A percentile compares a stretch with the other conserved stretches of the same genome.
These are phyloP conservation scores for Plasmodium relictum DNA, from an alignment of 169 alveolate species.

Conservation along the genomic window DNA sequence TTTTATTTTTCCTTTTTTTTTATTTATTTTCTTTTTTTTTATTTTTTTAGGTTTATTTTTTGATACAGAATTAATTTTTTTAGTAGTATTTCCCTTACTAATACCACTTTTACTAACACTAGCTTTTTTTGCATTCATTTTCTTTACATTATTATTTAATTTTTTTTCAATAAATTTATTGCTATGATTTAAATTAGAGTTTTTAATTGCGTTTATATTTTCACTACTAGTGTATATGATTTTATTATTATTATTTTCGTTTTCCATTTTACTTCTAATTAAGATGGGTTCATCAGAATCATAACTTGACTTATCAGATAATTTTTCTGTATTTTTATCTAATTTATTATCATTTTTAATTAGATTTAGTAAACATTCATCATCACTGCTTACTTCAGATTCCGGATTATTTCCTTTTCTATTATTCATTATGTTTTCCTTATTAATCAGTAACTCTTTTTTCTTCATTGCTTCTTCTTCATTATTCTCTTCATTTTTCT, in stretches of 20 bases:
- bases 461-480: conserved; percentile 4
- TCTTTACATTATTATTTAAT: background rate
- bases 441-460: background rate
- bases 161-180: background rate
- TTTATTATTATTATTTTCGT: background rate
- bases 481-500: background rate
- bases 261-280: conserved; percentile 31
- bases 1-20: background rate
- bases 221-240: conserved; percentile 1
- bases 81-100: background rate
- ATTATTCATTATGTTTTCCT: background rate
- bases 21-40: conserved; percentile 13
- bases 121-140: background rate
- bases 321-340: background rate
- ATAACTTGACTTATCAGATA: conserved; percentile 22
- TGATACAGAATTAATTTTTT: background rate
- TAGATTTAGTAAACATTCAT: conserved; percentile 29
- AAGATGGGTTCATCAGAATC: conserved; percentile 64
- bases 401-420: background rate
- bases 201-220: background rate
- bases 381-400: conserved; percentile 56
- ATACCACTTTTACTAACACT: background rate
- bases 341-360: background rate
- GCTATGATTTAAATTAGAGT: background rate
- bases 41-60: conserved; percentile 8